phyloP scores from a whole-genome alignment of 306 rosid species.

The Vigna nakashimae region DNA sequence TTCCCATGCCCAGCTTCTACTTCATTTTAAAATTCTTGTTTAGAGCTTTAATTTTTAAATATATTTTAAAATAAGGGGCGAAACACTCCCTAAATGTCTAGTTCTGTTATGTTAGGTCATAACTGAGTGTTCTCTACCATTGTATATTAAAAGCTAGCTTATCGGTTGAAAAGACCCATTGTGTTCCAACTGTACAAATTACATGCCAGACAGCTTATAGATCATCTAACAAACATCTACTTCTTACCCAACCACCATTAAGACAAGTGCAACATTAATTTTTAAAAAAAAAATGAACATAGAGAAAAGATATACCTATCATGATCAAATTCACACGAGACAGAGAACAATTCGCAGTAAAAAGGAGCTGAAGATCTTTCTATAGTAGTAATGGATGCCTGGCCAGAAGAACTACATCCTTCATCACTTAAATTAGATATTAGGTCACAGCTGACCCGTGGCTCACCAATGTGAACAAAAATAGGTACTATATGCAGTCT shows the following conservation, averaged over 20 bases:
- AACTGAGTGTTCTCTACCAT: constrained; percentile 28
- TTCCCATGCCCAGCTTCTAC: not conserved
- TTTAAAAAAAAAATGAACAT: constrained; percentile 21
- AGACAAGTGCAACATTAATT: constrained; percentile 20
- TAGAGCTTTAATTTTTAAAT: not conserved
- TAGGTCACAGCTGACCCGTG: constrained; percentile 70
- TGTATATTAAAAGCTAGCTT: constrained; percentile 20
- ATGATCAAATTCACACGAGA: constrained; percentile 89
- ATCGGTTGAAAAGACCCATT: constrained; percentile 20
- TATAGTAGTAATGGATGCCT: constrained; percentile 57
- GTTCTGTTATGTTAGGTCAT: constrained; percentile 13
- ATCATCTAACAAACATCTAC: constrained; percentile 37
- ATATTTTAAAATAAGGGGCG: not conserved
- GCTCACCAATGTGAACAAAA: constrained; percentile 78
- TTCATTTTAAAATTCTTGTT: not conserved
- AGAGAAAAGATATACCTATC: constrained; percentile 74
- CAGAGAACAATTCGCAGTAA: constrained; percentile 76
- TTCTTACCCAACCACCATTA: constrained; percentile 33
- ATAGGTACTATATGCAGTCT: constrained; percentile 80
- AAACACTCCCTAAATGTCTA: not conserved
- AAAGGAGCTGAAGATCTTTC: constrained; percentile 77
- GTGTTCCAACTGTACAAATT: constrained; percentile 27
- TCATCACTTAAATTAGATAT: constrained; percentile 65
- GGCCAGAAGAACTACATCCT: constrained; percentile 65
- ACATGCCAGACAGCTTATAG: constrained; percentile 23